These are phyloP conservation scores for Cicer cuneatum DNA, from an alignment of 306 rosid species.

Conservation along the genomic window DNA sequence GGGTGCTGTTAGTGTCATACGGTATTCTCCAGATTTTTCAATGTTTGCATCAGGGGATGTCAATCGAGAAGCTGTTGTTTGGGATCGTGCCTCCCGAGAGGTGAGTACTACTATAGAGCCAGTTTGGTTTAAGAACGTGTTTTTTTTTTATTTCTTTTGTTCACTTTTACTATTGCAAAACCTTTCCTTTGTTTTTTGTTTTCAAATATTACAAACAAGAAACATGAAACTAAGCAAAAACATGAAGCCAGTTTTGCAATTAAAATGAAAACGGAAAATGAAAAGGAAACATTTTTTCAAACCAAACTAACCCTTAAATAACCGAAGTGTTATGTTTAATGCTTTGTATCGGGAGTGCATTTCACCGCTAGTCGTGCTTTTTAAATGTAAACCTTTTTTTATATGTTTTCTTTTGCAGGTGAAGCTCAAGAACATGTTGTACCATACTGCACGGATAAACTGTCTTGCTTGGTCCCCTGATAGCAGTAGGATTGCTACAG, in stretches of 20 bases:
- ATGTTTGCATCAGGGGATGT: conserved; percentile 98
- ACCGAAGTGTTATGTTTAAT: conserved; percentile 22
- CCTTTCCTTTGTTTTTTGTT: neutral
- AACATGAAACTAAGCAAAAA: neutral
- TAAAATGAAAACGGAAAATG: neutral
- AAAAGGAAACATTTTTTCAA: neutral
- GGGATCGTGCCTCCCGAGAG: conserved; percentile 82
- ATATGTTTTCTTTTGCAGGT: conserved; percentile 57
- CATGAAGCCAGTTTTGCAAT: neutral
- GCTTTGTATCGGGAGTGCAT: conserved; percentile 6
- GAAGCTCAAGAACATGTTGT: conserved; percentile 90
- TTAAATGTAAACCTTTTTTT: conserved; percentile 33
- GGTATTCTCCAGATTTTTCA: conserved; percentile 88
- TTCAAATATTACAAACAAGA: neutral
- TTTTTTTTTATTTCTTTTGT: neutral
- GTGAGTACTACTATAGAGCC: conserved; percentile 46
- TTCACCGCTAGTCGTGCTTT: conserved; percentile 17
- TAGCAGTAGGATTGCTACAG: conserved; percentile 81
- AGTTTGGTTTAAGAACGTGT: neutral
- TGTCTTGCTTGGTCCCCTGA: conserved; percentile 98
- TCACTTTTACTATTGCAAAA: neutral
- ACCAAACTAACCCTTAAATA: neutral
- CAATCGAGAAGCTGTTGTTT: conserved; percentile 91
- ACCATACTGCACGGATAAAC: conserved; percentile 92
- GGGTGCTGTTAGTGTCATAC: conserved; percentile 83